These are phyloP conservation scores for Lablab purpureus DNA, from an alignment of 306 rosid genomes.

Conservation along the genomic window DNA sequence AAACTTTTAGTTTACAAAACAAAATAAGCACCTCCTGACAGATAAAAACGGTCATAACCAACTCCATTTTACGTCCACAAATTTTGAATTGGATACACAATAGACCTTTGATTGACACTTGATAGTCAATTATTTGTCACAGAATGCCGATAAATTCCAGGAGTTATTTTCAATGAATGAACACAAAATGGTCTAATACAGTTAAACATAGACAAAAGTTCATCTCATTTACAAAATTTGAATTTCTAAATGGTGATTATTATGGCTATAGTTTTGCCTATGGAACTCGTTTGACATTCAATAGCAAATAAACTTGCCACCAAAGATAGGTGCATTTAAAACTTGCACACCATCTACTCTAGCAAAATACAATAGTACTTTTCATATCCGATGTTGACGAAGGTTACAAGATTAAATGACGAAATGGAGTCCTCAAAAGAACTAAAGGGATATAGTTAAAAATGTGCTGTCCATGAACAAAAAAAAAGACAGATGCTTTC, in stretches of 20 bases:
- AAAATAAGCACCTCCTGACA: conserved; percentile 5
- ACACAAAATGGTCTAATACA: conserved; percentile 10
- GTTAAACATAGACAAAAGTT: conserved; percentile 10
- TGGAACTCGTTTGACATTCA: not conserved
- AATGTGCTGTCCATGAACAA: not conserved
- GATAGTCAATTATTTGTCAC: conserved; percentile 26
- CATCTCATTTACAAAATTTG: not conserved
- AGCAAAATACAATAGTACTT: not conserved
- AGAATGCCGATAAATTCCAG: not conserved
- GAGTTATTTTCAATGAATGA: not conserved
- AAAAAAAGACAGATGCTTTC: conserved; percentile 9
- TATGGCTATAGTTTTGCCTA: conserved; percentile 13
- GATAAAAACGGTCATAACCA: conserved; percentile 20
- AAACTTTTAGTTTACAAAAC: not conserved
- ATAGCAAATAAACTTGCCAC: conserved; percentile 13
- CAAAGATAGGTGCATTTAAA: conserved; percentile 14
- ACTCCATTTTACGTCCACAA: conserved; percentile 7
- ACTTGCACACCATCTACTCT: not conserved
- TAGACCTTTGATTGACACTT: conserved; percentile 1
- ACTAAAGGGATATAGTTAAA: not conserved
- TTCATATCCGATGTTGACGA: not conserved
- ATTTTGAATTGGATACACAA: not conserved
- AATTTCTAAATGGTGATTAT: conserved; percentile 25
- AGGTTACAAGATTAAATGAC: conserved; percentile 6
- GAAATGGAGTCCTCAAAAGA: conserved; percentile 14